Evolutionary conservation across 371 early-diverging fungal species (phyloP).

Genomic region (Capniomyces stellatus): DNA sequence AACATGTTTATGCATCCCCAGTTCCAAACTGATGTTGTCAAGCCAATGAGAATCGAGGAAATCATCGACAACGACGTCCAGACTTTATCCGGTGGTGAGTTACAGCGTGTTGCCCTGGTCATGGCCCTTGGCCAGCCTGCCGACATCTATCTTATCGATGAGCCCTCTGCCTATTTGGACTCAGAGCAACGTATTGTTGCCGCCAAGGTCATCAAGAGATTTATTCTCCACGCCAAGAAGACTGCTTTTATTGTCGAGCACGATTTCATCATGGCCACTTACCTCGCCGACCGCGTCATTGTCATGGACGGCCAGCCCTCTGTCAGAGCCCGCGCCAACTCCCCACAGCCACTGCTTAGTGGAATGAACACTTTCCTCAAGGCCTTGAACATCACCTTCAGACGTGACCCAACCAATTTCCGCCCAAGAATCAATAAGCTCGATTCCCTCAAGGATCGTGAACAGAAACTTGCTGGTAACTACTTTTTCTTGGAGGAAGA

Average conservation of each 20-base stretch:
- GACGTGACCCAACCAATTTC: conserved; percentile 97
- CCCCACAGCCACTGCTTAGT: conserved; percentile 77
- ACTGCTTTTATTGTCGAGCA: conserved; percentile 99
- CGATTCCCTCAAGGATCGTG: conserved; percentile 94
- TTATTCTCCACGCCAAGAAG: conserved; percentile 94
- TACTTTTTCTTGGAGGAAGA: conserved; percentile 82
- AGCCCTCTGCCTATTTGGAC: conserved; percentile 99
- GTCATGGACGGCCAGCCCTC: conserved; percentile 95
- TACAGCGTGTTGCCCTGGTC: conserved; percentile 98
- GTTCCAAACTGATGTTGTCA: conserved; percentile 96
- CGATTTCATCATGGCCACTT: conserved; percentile 99
- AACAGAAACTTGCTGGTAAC: conserved; percentile 90
- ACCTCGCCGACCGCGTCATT: conserved; percentile 97
- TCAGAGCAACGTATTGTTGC: conserved; percentile 99
- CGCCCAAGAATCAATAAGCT: conserved; percentile 98
- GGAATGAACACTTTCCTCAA: conserved; percentile 99
- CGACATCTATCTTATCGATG: conserved; percentile 98
- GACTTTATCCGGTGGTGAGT: conserved; percentile 97
- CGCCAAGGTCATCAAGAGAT: conserved; percentile 98
- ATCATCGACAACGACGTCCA: conserved; percentile 86
- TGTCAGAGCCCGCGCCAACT: conserved; percentile 65
- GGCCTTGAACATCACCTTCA: conserved; percentile 94
- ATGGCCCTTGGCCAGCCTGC: conserved; percentile 92
- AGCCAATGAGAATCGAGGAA: conserved; percentile 87
- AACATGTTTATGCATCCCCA: conserved; percentile 82